Conservation (phyloP, 2,329 filamentous ascomycete species). For the Penicillium crustosum region DNA sequence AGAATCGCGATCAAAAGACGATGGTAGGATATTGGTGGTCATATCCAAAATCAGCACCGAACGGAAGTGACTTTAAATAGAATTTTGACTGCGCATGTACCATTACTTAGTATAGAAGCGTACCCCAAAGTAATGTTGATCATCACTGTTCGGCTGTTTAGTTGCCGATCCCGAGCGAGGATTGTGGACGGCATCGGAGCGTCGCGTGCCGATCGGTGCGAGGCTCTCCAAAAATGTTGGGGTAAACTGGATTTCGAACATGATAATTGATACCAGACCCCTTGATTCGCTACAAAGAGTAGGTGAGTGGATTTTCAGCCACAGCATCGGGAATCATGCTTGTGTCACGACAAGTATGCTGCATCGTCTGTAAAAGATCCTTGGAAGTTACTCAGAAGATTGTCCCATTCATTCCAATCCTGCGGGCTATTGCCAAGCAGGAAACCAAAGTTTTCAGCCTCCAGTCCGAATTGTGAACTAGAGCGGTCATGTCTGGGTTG, state of each 20-base stretch:
- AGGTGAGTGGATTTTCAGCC: background rate
- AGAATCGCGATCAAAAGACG: background rate
- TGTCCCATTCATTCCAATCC: constrained; percentile 33
- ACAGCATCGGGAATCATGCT: background rate
- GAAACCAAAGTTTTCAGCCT: constrained; percentile 10
- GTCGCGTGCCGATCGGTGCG: constrained; percentile 10
- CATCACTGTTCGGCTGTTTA: background rate
- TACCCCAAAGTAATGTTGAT: background rate
- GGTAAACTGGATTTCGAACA: background rate
- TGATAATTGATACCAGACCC: background rate
- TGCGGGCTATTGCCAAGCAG: constrained; percentile 22
- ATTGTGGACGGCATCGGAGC: constrained; percentile 2
- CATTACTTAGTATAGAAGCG: background rate
- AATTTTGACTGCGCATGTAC: background rate
- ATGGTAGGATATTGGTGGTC: background rate
- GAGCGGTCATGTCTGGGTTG: constrained; percentile 1
- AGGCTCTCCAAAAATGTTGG: background rate
- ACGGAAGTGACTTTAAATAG: background rate
- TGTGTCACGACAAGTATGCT: constrained; percentile 5
- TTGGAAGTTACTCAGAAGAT: constrained; percentile 32
- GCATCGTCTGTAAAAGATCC: constrained; percentile 21
- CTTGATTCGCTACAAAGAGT: background rate
- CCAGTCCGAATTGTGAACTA: background rate
- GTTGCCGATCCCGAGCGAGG: constrained; percentile 21
- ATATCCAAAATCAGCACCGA: background rate